phyloP scores from a whole-genome alignment of 805 yeast species.

The Candida ortonii region DNA sequence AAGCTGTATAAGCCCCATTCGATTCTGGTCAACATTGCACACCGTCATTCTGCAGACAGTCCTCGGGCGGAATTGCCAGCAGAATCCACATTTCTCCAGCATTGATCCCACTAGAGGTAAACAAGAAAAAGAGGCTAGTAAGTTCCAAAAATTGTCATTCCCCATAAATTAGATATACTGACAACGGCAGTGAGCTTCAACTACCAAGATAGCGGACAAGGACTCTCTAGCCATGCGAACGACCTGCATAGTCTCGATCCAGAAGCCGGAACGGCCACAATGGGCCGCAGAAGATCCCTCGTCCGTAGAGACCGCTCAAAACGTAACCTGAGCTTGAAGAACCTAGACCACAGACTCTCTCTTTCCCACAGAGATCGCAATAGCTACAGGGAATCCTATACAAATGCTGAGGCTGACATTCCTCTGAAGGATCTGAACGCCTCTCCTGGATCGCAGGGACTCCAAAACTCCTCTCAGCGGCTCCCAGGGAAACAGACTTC shows the following conservation, averaged over 20 bases:
- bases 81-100: no score
- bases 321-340: constrained; percentile 2
- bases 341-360: constrained; percentile 3
- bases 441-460: neutral
- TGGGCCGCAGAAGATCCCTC: constrained; percentile 61
- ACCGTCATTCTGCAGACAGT: no score
- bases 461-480: constrained; percentile 1
- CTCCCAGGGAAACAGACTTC: constrained; percentile 3
- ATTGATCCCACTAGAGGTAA: no score
- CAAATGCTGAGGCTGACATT: constrained; percentile 1
- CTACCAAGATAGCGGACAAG: constrained; percentile 2
- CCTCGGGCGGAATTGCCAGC: no score
- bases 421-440: constrained; percentile 2
- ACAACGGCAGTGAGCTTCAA: constrained; percentile 4
- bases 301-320: constrained; percentile 76
- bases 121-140: no score
- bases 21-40: no score
- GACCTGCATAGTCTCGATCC: constrained; percentile 2
- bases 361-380: constrained; percentile 4
- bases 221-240: constrained; percentile 3
- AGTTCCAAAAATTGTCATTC: no score
- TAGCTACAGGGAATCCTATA: constrained; percentile 1
- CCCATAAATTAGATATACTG: no score
- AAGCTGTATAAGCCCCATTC: no score
- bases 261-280: constrained; percentile 33